Evolutionary conservation across 2,329 filamentous ascomycete genomes (phyloP).

Genomic region (Phyllachora maydis): DNA sequence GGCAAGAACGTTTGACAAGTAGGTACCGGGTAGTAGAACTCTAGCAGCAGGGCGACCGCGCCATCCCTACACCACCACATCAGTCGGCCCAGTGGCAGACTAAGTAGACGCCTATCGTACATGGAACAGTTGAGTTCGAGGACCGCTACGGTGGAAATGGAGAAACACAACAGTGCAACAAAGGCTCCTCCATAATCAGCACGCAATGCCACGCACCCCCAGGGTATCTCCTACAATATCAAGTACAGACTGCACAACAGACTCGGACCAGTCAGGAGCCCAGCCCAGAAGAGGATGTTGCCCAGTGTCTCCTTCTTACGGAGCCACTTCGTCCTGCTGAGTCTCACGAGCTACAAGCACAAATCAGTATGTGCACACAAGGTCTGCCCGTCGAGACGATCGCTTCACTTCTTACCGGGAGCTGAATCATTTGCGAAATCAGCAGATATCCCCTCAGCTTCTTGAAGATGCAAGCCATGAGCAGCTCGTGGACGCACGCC

Average conservation of each 20-base stretch:
- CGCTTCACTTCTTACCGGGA: slow-evolving; percentile 28
- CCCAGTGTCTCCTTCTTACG: slow-evolving; percentile 41
- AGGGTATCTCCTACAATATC: slow-evolving; percentile 27
- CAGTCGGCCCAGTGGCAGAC: too few relatives aligned
- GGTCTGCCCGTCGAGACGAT: neutral
- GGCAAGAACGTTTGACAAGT: too few relatives aligned
- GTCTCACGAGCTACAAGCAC: slow-evolving; percentile 28
- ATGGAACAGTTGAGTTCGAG: too few relatives aligned
- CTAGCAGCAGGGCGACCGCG: too few relatives aligned
- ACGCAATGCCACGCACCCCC: too few relatives aligned
- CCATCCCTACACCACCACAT: too few relatives aligned
- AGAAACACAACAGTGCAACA: too few relatives aligned
- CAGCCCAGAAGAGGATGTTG: slow-evolving; percentile 60
- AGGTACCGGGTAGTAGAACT: too few relatives aligned
- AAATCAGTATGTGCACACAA: slow-evolving; percentile 2
- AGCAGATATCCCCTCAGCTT: slow-evolving; percentile 58
- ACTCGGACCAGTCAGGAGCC: slow-evolving; percentile 58
- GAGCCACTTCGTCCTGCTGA: slow-evolving; percentile 47
- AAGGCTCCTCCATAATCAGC: too few relatives aligned
- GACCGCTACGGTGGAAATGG: too few relatives aligned
- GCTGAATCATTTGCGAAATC: slow-evolving; percentile 51
- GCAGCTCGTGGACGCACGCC: slow-evolving; percentile 51
- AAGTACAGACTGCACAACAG: slow-evolving; percentile 39
- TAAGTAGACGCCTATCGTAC: too few relatives aligned
- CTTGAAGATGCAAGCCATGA: slow-evolving; percentile 67